A percentile compares a stretch with the other conserved stretches of the same genome.
phyloP scores from a whole-genome alignment of 2,329 filamentous ascomycete species.

The Alternaria solani region DNA sequence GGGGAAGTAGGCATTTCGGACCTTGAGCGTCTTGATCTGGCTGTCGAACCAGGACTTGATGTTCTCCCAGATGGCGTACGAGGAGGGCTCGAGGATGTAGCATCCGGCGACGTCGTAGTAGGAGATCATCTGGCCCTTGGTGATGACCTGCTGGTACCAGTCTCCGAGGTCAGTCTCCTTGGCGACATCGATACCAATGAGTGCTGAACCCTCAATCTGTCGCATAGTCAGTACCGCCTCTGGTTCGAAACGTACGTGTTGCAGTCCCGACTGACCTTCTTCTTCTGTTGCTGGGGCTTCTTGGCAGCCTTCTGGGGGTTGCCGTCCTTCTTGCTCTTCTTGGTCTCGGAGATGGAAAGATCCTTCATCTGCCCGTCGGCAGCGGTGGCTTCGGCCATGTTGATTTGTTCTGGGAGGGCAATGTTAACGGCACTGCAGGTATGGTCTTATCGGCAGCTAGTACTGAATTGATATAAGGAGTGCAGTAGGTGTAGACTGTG shows the following conservation, averaged over 20 bases:
- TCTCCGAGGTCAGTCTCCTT: conserved; percentile 88
- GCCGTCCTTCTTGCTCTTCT: conserved; percentile 50
- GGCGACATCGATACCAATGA: conserved; percentile 86
- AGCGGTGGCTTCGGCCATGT: conserved; percentile 46
- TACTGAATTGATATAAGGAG: neutral
- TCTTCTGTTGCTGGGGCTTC: conserved; percentile 60
- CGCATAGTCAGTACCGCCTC: conserved; percentile 27
- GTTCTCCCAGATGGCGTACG: conserved; percentile 73
- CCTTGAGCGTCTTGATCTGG: conserved; percentile 87
- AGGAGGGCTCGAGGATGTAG: conserved; percentile 79
- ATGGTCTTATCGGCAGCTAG: neutral
- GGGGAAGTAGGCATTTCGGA: conserved; percentile 96
- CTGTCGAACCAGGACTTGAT: conserved; percentile 67
- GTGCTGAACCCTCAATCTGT: conserved; percentile 65
- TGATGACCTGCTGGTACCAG: conserved; percentile 98
- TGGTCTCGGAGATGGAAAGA: conserved; percentile 51
- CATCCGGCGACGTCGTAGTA: conserved; percentile 81
- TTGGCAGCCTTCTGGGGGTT: conserved; percentile 42
- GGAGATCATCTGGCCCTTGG: conserved; percentile 96
- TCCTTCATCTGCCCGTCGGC: conserved; percentile 57
- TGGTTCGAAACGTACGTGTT: neutral
- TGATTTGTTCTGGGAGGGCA: conserved; percentile 9
- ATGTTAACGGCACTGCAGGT: conserved; percentile 13
- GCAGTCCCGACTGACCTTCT: conserved; percentile 46
- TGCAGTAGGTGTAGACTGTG: neutral